These are phyloP conservation scores for Pseudisothecium myosuroides DNA, from an alignment of 225 moss, liverwort and hornwort genomes.

Conservation along the genomic window DNA sequence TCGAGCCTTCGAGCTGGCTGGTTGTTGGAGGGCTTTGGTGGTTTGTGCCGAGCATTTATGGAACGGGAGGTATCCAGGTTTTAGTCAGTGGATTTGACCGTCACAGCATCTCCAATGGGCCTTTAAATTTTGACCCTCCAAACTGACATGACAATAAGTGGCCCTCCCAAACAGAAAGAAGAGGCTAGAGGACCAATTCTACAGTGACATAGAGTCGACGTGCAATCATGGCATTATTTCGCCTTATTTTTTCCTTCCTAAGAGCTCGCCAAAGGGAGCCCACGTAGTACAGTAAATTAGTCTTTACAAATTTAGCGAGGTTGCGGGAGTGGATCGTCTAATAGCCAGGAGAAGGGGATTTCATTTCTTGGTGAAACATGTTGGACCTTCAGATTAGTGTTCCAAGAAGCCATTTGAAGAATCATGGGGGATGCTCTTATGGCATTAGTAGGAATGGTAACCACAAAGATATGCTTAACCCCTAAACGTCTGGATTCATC, in stretches of 20 bases:
- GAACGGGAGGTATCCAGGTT: not conserved
- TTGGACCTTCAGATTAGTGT: rapidly evolving
- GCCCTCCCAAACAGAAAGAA: not conserved
- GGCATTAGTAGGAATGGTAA: not conserved
- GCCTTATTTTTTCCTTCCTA: not conserved
- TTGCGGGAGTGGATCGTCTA: rapidly evolving
- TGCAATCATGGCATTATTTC: not conserved
- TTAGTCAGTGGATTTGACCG: too few relatives aligned
- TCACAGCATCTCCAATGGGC: too few relatives aligned
- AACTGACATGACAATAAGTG: not conserved
- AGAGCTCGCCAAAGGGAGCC: not conserved
- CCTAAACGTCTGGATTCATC: too few relatives aligned
- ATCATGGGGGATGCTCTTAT: not conserved
- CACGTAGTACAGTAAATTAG: rapidly evolving
- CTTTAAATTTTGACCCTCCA: not conserved
- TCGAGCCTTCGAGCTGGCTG: not conserved
- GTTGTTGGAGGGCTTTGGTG: not conserved
- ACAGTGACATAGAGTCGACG: rapidly evolving
- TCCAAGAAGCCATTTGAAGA: not conserved
- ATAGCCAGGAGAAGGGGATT: rapidly evolving
- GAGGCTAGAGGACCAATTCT: not conserved
- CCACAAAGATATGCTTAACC: rapidly evolving
- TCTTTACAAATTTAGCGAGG: rapidly evolving
- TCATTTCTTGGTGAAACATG: rapidly evolving
- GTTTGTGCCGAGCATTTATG: not conserved